Evolutionary conservation across 2,329 filamentous ascomycete genomes (phyloP).

Genomic region (Tympanopsis confertula): DNA sequence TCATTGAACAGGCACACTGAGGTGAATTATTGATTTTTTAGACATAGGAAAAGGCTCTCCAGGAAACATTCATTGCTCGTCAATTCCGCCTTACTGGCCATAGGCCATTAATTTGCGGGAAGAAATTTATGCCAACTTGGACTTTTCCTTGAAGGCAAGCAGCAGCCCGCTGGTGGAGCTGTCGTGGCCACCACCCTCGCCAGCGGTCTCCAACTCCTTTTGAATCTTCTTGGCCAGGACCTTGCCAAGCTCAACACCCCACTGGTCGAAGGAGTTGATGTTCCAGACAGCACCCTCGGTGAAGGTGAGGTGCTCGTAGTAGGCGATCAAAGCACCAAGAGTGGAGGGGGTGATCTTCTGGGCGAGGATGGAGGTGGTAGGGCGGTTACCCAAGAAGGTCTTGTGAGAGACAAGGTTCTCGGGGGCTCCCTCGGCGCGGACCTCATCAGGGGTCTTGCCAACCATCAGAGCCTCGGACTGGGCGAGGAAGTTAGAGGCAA

Average conservation of each 20-base stretch:
- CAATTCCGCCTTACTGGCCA: no score
- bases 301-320: conserved; percentile 98
- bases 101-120: not conserved
- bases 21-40: not conserved
- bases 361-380: conserved; percentile 83
- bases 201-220: conserved; percentile 70
- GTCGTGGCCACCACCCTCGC: conserved; percentile 66
- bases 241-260: conserved; percentile 98
- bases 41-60: not conserved
- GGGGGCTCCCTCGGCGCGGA: conserved; percentile 62
- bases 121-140: conserved; percentile 7
- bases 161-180: conserved; percentile 80
- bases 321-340: conserved; percentile 88
- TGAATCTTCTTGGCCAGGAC: conserved; percentile 86
- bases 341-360: conserved; percentile 89
- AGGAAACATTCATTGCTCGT: not conserved
- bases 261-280: conserved; percentile 99
- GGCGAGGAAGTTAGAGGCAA: conserved; percentile 83
- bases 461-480: conserved; percentile 86
- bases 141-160: conserved; percentile 76
- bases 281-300: conserved; percentile 97
- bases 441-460: conserved; percentile 72
- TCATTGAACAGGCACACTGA: not conserved
- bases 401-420: conserved; percentile 87
- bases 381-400: conserved; percentile 95